Evolutionary conservation across 1,284 basidiomycete genomes (phyloP).

Genomic region (Volvariella volvacea): DNA sequence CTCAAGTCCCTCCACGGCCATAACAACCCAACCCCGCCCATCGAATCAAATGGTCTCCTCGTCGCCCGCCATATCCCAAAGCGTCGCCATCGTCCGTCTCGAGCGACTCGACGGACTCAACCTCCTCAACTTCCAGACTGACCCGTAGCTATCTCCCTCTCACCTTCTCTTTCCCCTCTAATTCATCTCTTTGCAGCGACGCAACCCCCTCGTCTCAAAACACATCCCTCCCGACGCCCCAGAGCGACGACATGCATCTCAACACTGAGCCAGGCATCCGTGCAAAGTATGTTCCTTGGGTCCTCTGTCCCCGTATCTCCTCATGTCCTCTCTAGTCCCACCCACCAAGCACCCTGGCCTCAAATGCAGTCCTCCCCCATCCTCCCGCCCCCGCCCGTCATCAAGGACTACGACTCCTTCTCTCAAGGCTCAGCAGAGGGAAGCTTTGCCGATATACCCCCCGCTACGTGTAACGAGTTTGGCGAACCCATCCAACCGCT

Average conservation of each 20-base stretch:
- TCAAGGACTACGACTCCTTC: slow-evolving; percentile 49
- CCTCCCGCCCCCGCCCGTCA: slow-evolving; percentile 33
- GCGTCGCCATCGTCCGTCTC: not conserved
- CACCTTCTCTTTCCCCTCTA: slow-evolving; percentile 10
- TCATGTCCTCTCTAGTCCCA: slow-evolving; percentile 10
- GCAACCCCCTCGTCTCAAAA: slow-evolving; percentile 29
- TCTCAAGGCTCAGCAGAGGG: slow-evolving; percentile 44
- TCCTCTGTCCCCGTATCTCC: slow-evolving; percentile 7
- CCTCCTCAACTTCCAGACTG: slow-evolving; percentile 10
- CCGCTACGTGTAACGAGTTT: slow-evolving; percentile 1
- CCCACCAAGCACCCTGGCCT: not conserved
- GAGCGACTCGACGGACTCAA: slow-evolving; percentile 5
- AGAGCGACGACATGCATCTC: slow-evolving; percentile 10
- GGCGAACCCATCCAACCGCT: too few species aligned
- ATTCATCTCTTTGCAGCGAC: slow-evolving; percentile 14
- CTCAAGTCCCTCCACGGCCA: not conserved
- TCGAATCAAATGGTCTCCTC: not conserved
- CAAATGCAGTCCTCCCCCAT: slow-evolving; percentile 5
- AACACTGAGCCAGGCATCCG: slow-evolving; percentile 12
- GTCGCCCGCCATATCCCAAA: not conserved
- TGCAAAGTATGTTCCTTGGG: slow-evolving; percentile 16
- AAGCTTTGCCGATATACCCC: slow-evolving; percentile 39
- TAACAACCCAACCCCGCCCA: not conserved
- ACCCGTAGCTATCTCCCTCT: slow-evolving; percentile 16
- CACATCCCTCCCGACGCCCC: slow-evolving; percentile 29